phyloP scores from a whole-genome alignment of 305 asterid species.

The Galium porrigens region DNA sequence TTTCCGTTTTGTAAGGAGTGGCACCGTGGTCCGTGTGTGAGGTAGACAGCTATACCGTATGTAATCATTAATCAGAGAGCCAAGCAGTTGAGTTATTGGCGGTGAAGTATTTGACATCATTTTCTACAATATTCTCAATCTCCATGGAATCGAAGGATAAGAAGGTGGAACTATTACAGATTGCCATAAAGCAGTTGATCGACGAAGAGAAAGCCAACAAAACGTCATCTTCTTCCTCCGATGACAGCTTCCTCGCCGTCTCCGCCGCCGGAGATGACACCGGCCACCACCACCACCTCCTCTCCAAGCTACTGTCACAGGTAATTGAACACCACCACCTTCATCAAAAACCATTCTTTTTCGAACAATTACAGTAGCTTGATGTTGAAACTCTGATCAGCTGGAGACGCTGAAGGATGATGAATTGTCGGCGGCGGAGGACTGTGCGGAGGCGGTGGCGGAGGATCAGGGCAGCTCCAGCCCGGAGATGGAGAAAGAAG shows the following conservation, averaged over 20 bases:
- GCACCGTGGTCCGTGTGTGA: too few relatives aligned
- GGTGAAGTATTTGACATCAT: not conserved
- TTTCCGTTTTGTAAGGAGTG: not conserved
- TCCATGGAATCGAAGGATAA: conserved; percentile 22
- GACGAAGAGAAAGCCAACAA: conserved; percentile 19
- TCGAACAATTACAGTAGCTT: not conserved
- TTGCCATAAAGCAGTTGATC: conserved; percentile 22
- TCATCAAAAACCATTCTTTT: not conserved
- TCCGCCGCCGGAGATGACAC: conserved; percentile 5
- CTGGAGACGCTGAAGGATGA: conserved; percentile 28
- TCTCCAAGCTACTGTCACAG: conserved; percentile 28
- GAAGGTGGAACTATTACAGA: conserved; percentile 27
- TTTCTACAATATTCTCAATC: not conserved
- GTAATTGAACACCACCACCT: conserved; percentile 12
- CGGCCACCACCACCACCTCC: conserved; percentile 19
- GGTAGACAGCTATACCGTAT: too few relatives aligned
- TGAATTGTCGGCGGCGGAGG: conserved; percentile 1
- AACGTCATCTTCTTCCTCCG: conserved; percentile 10
- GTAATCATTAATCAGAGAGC: not conserved
- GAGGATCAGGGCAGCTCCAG: not conserved
- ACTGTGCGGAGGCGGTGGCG: conserved; percentile 8
- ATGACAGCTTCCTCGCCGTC: conserved; percentile 13
- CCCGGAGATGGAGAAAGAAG: conserved; percentile 17
- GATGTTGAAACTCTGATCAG: conserved; percentile 14
- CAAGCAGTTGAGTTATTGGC: not conserved